phyloP scores from a whole-genome alignment of 805 yeast genomes.

The Yamadazyma paraphyllophila region DNA sequence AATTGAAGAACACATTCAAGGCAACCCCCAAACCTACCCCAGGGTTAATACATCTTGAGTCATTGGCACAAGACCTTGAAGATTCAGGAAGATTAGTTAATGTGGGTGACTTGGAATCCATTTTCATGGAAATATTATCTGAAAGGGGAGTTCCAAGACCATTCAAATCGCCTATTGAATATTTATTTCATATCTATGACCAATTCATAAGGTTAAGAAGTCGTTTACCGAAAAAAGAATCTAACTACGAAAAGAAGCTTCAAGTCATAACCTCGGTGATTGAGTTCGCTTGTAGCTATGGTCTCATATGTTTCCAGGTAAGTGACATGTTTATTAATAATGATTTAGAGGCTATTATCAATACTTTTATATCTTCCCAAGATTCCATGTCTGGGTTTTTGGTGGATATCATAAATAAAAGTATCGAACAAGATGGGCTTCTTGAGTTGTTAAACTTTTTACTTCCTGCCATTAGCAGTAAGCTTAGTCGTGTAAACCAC shows the following conservation, averaged over 20 bases:
- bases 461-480: conserved; percentile 42
- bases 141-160: conserved; percentile 47
- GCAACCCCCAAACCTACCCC: conserved; percentile 25
- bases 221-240: conserved; percentile 40
- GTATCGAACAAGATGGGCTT: conserved; percentile 65
- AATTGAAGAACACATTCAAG: conserved; percentile 36
- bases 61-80: conserved; percentile 24
- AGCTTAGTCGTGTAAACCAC: conserved; percentile 41
- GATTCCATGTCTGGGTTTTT: conserved; percentile 40
- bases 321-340: conserved; percentile 57
- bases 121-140: conserved; percentile 54
- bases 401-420: conserved; percentile 52
- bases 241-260: conserved; percentile 33
- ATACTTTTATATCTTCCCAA: conserved; percentile 22
- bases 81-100: conserved; percentile 16
- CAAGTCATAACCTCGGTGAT: conserved; percentile 47
- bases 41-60: conserved; percentile 20
- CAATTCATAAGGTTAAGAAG: conserved; percentile 42
- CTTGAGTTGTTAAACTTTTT: conserved; percentile 58
- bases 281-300: conserved; percentile 56
- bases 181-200: conserved; percentile 46
- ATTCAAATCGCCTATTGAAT: conserved; percentile 41
- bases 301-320: conserved; percentile 64
- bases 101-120: conserved; percentile 44
- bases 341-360: conserved; percentile 29